phyloP scores from a whole-genome alignment of 352 stramenopile genomes.

The Phytopythium montanum region DNA sequence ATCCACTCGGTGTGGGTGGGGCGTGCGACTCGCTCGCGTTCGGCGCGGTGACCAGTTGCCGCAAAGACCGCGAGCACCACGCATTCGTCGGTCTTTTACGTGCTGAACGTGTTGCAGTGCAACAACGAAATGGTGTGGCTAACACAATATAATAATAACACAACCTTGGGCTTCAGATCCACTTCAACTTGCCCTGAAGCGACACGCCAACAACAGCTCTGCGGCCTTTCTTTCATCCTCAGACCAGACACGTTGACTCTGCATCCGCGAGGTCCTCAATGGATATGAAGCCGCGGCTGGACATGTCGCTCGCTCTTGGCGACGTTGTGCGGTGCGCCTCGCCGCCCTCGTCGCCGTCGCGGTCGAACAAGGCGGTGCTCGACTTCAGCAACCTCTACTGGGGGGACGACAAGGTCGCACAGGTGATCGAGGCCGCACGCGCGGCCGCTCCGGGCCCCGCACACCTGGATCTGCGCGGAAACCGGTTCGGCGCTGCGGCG shows the following conservation, averaged over 20 bases:
- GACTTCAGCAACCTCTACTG: conserved; percentile 77
- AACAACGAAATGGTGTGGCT: background rate
- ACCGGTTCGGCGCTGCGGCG: conserved; percentile 67
- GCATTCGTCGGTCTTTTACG: too few species aligned
- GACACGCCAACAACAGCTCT: too few species aligned
- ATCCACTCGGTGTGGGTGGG: too few species aligned
- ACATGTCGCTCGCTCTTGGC: background rate
- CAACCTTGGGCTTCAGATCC: too few species aligned
- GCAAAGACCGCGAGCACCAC: too few species aligned
- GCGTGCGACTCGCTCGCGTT: too few species aligned
- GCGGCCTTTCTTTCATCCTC: too few species aligned
- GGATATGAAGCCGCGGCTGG: background rate
- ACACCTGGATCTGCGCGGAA: conserved; percentile 63
- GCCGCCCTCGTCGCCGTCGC: background rate
- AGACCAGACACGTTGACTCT: background rate
- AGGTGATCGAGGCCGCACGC: conserved; percentile 36
- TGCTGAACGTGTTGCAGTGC: too few species aligned
- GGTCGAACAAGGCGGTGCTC: conserved; percentile 23
- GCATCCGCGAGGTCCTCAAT: background rate
- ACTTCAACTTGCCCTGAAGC: background rate
- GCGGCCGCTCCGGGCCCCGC: conserved; percentile 17
- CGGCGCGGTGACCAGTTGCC: too few species aligned
- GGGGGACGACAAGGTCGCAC: conserved; percentile 59
- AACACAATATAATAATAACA: background rate
- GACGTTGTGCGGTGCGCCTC: background rate